Base-by-base conservation (phyloP, 2,329 filamentous ascomycete genomes). In the Aureobasidium sp. region DNA sequence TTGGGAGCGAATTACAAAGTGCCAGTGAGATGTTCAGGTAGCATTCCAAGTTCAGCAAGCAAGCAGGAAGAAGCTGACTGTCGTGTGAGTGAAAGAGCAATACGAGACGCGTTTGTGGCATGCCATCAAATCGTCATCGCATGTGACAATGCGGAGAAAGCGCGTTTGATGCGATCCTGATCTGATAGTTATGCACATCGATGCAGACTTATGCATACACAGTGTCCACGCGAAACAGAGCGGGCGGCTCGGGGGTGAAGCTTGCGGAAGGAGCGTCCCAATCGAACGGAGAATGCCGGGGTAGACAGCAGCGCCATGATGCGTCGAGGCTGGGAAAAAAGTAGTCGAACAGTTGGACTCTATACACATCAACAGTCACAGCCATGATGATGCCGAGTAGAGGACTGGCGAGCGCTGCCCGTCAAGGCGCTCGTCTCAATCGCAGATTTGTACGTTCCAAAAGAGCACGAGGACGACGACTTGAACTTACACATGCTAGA, bases 331-430 rank as follows among this genome's bases (percentile, higher is more conserved):
- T 54, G 23, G 56, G n/a, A 55, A 64, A 63, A 63, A 64, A 55
- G 45, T 62, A 27, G 42, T 61, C n/a, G 58, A 61, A 31, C 33
- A 50, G 29, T 61, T 62, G 33, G 48, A 25, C 31, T 11, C 53
- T 45, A 11, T n/a, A 25, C 43, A 42, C 40, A 50, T 29, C 38
- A 55, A 36, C 47, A 54, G 6, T n/a, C n/a, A 38, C 55, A 53
- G 38, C 59, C 40, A 67, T 64, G 51, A 64, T 67, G 65, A 67
- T 67, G 65, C 65, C 65, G 31, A 63, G 65, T 40, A 62, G 65
- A 54, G 59, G 59, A 42, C 36, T 67, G 33, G 58, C 58, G 50
- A 51, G 65, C 40, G 59, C 51, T 27, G 50, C 54, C 27, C 65
- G 58, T 59, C 65, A 64, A 47, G 51, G 48, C 25, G 48, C 48